These are phyloP conservation scores for Hypholoma sublateritium DNA, from an alignment of 768 basidiomycete genomes.

Conservation along the genomic window DNA sequence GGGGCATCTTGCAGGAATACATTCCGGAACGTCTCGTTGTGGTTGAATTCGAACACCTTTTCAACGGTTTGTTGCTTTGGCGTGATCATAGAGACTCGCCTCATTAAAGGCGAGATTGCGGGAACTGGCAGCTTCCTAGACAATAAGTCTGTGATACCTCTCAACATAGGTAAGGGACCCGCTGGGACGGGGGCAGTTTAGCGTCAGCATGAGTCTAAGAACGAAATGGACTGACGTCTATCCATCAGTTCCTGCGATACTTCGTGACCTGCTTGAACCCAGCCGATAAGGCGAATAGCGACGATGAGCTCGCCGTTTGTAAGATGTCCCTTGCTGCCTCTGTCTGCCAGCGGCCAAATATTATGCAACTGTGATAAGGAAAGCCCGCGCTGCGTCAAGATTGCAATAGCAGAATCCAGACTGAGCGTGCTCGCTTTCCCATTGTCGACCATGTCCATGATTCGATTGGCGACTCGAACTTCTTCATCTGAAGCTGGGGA, in stretches of 20 bases:
- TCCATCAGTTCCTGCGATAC: background rate
- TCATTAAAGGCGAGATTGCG: background rate
- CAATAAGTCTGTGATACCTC: background rate
- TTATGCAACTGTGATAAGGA: background rate
- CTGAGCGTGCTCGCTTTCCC: background rate
- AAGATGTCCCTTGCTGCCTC: background rate
- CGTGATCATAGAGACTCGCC: background rate
- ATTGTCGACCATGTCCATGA: background rate
- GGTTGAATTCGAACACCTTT: background rate
- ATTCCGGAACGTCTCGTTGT: background rate
- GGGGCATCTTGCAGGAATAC: background rate
- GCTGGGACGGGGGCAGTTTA: background rate
- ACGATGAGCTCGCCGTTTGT: background rate
- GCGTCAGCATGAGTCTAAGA: background rate
- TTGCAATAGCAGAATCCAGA: background rate
- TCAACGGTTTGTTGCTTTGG: background rate
- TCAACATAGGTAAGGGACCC: background rate
- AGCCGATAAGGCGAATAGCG: background rate
- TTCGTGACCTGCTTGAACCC: background rate
- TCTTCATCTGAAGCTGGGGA: background rate
- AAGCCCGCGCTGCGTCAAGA: background rate
- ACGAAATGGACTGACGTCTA: background rate
- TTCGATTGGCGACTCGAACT: background rate
- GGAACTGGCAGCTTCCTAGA: background rate
- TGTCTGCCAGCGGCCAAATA: background rate